Base-by-base conservation (phyloP, 1,284 basidiomycete species). In the Vanrija sp. region DNA sequence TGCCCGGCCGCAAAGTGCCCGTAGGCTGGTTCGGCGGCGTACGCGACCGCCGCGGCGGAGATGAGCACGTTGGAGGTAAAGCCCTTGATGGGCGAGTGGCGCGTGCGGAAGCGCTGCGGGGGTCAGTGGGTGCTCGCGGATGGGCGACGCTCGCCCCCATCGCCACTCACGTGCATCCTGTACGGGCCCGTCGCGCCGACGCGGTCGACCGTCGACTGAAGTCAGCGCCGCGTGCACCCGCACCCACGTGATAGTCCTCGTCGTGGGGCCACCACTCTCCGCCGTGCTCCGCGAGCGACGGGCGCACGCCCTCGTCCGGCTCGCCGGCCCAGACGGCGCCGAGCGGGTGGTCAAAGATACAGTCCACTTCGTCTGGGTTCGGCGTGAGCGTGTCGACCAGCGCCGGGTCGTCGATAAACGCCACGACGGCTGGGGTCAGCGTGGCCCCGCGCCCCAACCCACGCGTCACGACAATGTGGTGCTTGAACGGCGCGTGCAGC, bases 51-150 rank as follows among this genome's bases (percentile, higher is more conserved):
- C 0, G 85, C 84, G 0, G 80, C 78, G 47, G 77, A 74, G 45
- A 88, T 87, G 82, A 88, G 65, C 87, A 93, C 86, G 60, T 92
- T 88, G 1, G 88, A 80, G 0, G 88, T 91, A 2, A 92, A 75
- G 0, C 89, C 89, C 67, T 89, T 89, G 60, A 92, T 80, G 0
- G 88, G 84, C 7, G 87, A 89, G 2, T 85, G 84, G 0, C 78
- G 78, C 3, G 85, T 85, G 39, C 87, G 81, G 66, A 92, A 86
- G 14, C 89, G 84, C 72, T 90, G 85, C 44, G 9, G 78, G 75
- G 43, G 78, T 75, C 9, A 41, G 39, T 3, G 31, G 4, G n/a
- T n/a, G n/a, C n/a, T n/a, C n/a, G n/a, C 1, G n/a, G 5, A 19
- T 23, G 35, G 48, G 23, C 15, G 18, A 15, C 8, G 15, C 10